These are phyloP conservation scores for Saccharomycopsis lassenensis DNA, from an alignment of 805 yeast species.

Conservation along the genomic window DNA sequence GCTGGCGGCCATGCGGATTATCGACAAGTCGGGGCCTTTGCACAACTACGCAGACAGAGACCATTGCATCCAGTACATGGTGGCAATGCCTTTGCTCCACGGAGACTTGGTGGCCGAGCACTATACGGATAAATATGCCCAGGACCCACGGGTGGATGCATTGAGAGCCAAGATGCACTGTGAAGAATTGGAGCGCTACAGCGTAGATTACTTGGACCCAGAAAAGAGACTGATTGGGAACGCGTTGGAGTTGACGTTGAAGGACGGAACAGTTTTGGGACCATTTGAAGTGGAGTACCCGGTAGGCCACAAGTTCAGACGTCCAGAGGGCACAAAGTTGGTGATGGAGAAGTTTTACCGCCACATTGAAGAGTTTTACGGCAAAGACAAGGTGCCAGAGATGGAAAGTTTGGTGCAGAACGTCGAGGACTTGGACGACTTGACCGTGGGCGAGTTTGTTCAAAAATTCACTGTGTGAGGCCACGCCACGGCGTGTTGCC, in stretches of 20 bases:
- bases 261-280: constrained; percentile 42
- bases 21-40: constrained; percentile 48
- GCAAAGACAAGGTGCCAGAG: constrained; percentile 19
- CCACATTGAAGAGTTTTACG: constrained; percentile 37
- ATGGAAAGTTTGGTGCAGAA: constrained; percentile 8
- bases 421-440: constrained; percentile 8
- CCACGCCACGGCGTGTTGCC: no score
- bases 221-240: constrained; percentile 48
- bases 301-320: constrained; percentile 46
- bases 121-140: constrained; percentile 40
- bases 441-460: constrained; percentile 16
- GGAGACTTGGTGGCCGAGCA: constrained; percentile 51
- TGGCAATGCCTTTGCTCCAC: constrained; percentile 42
- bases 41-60: constrained; percentile 57
- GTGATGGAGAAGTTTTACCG: constrained; percentile 39
- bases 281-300: constrained; percentile 47
- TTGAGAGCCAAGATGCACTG: constrained; percentile 45
- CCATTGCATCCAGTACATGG: constrained; percentile 56
- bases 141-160: constrained; percentile 40
- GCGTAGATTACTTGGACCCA: constrained; percentile 45
- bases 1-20: constrained; percentile 50
- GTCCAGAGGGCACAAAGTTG: constrained; percentile 50
- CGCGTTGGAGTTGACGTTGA: constrained; percentile 37
- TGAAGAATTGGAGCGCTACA: constrained; percentile 37
- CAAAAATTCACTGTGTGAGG: no score